Evolutionary conservation across 768 basidiomycete species (phyloP).

Genomic region (Cystofilobasidium macerans): DNA sequence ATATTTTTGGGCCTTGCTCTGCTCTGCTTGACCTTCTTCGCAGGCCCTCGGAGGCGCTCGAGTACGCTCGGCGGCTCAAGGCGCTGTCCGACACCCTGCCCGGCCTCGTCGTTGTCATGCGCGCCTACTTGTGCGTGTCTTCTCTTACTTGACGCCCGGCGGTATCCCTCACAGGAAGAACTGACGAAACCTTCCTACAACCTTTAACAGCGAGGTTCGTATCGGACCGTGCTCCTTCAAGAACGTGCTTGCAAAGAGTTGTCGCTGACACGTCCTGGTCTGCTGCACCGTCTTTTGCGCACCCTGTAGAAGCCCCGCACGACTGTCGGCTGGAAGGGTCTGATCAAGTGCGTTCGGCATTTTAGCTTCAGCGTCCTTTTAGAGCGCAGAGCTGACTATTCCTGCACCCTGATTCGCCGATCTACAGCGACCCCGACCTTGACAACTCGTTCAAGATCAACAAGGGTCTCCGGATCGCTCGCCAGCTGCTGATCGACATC

Average conservation of each 20-base stretch:
- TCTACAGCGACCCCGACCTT: constrained; percentile 89
- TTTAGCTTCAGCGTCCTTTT: background rate
- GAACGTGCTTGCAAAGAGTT: too few relatives aligned
- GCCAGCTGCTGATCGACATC: constrained; percentile 82
- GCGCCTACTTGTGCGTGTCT: constrained; percentile 78
- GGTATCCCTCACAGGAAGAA: too few relatives aligned
- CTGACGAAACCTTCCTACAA: background rate
- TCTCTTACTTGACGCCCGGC: background rate
- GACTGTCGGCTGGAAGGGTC: constrained; percentile 84
- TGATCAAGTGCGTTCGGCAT: constrained; percentile 39
- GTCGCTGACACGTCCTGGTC: too few relatives aligned
- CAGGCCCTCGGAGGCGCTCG: constrained; percentile 62
- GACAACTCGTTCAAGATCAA: constrained; percentile 93
- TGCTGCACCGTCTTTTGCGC: constrained; percentile 19
- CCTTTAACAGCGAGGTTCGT: constrained; percentile 27
- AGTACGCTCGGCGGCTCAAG: constrained; percentile 48
- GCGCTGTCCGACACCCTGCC: constrained; percentile 45
- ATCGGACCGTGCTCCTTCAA: too few relatives aligned
- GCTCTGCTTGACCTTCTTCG: too few relatives aligned
- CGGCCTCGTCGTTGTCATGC: constrained; percentile 82
- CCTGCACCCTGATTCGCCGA: constrained; percentile 25
- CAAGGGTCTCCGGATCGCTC: constrained; percentile 80
- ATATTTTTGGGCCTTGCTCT: too few relatives aligned
- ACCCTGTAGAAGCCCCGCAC: constrained; percentile 74
- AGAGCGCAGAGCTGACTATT: background rate